Evolutionary conservation across 2,329 filamentous ascomycete species (phyloP), one percentile per base, ranked within the genome.

Genomic region (Ilyonectria mors-panacis): DNA sequence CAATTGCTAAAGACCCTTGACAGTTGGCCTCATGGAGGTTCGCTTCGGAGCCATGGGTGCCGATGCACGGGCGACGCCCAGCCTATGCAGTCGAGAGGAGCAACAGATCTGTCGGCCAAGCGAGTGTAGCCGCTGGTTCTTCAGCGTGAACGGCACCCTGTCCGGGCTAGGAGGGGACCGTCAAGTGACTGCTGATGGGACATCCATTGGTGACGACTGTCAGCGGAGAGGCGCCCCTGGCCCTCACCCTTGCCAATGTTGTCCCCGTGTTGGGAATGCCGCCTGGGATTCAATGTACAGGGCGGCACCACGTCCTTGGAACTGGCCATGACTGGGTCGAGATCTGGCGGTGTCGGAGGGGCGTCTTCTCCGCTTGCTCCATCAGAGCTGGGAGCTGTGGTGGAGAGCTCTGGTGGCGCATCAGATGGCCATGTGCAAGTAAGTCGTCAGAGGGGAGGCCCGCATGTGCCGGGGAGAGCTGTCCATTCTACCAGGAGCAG

Each of bases 291-390:
- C 45, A 63, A 53, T 53, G 60, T 58, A 54, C 48, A 67, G 42
- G 59, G 57, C 63, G 59, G 59, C 56, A 71, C 55, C 68, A 39
- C 33, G 44, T 61, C 63, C 48, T 53, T 61, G 51, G 60, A 67
- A 68, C 60, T 61, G 45, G 35, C 37, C 54, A 66, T 37, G 54
- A 54, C 44, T 68, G 60, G 67, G 42, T 57, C 55, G 48, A 65
- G 66, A 68, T 68, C 63, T 63, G 70, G 69, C 68, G 57, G 67
- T 67, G 60, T 62, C 56, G 45, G 50, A 55, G 56, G 58, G 57
- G 58, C 39, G 13, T 13, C 10, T n/a, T 59, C 44, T 66, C 56
- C 53, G 47, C 56, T 39, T 33, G 50, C 50, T 64, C 59, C 59
- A 63, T 67, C n/a, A 17, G 19, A 51, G 45, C 33, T 59, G 59